A percentile compares a stretch with the other conserved stretches of the same genome.
These are phyloP conservation scores for Septoria linicola DNA, from an alignment of 2,329 filamentous ascomycete genomes.

Conservation along the genomic window DNA sequence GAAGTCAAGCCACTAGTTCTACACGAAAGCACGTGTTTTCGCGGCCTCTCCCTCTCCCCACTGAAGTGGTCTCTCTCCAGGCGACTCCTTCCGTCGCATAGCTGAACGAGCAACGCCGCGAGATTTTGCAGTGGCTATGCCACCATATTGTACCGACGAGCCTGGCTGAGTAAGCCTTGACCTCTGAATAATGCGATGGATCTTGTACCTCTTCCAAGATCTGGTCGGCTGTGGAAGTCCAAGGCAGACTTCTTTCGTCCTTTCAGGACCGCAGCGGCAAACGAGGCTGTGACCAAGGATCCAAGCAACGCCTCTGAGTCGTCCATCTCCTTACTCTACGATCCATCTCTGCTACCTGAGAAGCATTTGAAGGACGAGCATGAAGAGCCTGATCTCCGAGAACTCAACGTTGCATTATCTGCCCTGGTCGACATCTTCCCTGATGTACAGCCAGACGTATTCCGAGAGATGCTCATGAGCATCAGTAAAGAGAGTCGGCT, in stretches of 20 bases:
- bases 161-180: too few relatives aligned
- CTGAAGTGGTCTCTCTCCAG: too few relatives aligned
- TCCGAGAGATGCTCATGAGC: conserved; percentile 74
- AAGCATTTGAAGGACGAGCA: conserved; percentile 1
- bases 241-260: conserved; percentile 38
- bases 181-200: conserved; percentile 29
- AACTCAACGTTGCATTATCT: conserved; percentile 68
- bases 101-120: too few relatives aligned
- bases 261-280: conserved; percentile 30
- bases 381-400: conserved; percentile 61
- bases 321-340: conserved; percentile 30
- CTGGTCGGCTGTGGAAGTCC: conserved; percentile 35
- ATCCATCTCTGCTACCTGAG: conserved; percentile 24
- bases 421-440: conserved; percentile 72
- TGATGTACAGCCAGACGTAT: conserved; percentile 77
- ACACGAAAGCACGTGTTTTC: too few relatives aligned
- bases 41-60: too few relatives aligned
- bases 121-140: too few relatives aligned
- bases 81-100: too few relatives aligned
- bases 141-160: too few relatives aligned
- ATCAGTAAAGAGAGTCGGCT: conserved; percentile 75
- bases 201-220: conserved; percentile 28
- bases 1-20: too few relatives aligned
- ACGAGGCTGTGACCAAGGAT: conserved; percentile 27
- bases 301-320: background rate